Base-by-base conservation (phyloP, 1,284 basidiomycete genomes). In the Chiua sp. region DNA sequence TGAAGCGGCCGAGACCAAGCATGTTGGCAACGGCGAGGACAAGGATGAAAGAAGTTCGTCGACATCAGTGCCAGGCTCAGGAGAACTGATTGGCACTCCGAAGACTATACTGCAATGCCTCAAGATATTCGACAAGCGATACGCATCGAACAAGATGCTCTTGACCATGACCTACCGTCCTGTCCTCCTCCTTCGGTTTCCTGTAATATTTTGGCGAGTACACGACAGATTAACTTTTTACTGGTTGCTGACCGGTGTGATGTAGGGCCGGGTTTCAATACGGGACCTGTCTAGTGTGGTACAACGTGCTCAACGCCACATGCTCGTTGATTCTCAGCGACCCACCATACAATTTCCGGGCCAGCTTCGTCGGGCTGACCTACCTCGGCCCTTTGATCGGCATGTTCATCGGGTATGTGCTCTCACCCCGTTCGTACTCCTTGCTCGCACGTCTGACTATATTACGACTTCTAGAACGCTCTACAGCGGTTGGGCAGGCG, bases 241-340 rank as follows among this genome's bases (percentile, higher is more conserved):
- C 12, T 44, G 42, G 42, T 13, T n/a, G 18, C 15, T 39, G n/a
- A 44, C 42, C 12, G 8, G 35, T 16, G 11, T 44, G 23, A 13
- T n/a, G 30, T 46, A 56, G 55, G 55, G 55, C 55, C 32, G 55
- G 53, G 23, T 55, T 55, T 20, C 62, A 64, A 46, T 64, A 64
- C 35, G 63, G 63, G 4, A 59, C 59, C 1, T 61, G 63, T 61
- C 54, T 64, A 5, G 63, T 64, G 53, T 64, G 63, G 63, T 64
- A 64, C 30, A 64, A 64, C 35, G 63, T 64, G 20, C 59, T 64
- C 42, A 64, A 64, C 44, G 63, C 63, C 28, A 64, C 63, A 8
- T 61, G 63, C 26, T 64, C 63, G 4, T 46, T 64, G 42, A 64
- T 64, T 12, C 39, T 64, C 32, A 64, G 63, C 15, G 46, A 44